These are phyloP conservation scores for Blastomyces percursus DNA, from an alignment of 2,329 filamentous ascomycete species.

Conservation along the genomic window DNA sequence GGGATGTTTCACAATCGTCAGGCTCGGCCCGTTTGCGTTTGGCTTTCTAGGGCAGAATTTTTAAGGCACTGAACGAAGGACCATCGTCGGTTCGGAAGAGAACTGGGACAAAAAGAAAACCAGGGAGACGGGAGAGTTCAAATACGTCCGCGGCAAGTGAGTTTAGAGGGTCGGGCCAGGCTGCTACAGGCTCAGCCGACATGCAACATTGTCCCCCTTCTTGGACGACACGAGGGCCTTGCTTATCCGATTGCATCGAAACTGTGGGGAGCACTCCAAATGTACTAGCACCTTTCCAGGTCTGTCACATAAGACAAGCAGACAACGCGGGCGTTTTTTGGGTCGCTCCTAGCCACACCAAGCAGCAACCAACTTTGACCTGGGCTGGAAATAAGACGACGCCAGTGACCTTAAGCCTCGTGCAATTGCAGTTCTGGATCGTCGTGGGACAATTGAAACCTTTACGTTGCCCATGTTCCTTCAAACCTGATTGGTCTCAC, in stretches of 20 bases:
- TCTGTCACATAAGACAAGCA: background rate
- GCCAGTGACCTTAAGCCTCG: background rate
- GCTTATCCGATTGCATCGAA: background rate
- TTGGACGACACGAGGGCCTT: background rate
- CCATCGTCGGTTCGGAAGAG: background rate
- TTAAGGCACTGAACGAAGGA: background rate
- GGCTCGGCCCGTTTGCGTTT: background rate
- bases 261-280: background rate
- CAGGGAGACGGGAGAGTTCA: background rate
- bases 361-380: background rate
- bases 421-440: background rate
- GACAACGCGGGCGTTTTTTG: background rate
- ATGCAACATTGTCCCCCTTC: constrained; percentile 1
- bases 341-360: background rate
- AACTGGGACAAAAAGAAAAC: background rate
- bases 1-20: background rate
- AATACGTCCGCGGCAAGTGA: background rate
- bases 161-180: background rate
- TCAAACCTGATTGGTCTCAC: background rate
- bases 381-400: background rate
- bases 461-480: background rate
- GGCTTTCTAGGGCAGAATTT: background rate
- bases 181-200: background rate
- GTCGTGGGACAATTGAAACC: background rate
- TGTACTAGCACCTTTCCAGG: background rate